These are phyloP conservation scores for Clitocybe nebularis DNA, from an alignment of 1,284 basidiomycete species.

Conservation along the genomic window DNA sequence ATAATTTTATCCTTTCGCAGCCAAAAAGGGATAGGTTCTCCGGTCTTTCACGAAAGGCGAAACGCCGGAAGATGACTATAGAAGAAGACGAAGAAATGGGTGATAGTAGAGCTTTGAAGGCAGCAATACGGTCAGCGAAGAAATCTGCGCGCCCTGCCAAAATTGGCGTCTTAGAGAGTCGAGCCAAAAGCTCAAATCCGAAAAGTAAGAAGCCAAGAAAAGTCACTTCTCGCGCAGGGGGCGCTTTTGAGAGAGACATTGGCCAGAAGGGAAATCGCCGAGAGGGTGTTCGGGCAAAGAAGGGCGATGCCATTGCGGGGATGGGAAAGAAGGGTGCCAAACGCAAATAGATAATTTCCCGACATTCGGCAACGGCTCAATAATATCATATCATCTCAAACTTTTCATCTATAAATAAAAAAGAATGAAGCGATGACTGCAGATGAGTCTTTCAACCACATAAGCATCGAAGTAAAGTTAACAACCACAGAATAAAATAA, in stretches of 20 bases:
- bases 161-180: slow-evolving; percentile 28
- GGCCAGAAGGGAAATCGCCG: slow-evolving; percentile 27
- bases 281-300: slow-evolving; percentile 47
- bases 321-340: slow-evolving; percentile 47
- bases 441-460: too few species aligned
- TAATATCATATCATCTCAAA: too few species aligned
- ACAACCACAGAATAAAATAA: too few species aligned
- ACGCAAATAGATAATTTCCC: too few species aligned
- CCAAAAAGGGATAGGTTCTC: slow-evolving; percentile 82
- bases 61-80: slow-evolving; percentile 81
- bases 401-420: too few species aligned
- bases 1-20: slow-evolving; percentile 30
- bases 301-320: slow-evolving; percentile 43
- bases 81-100: slow-evolving; percentile 71
- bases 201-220: slow-evolving; percentile 21
- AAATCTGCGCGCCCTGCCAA: slow-evolving; percentile 59
- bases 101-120: slow-evolving; percentile 53
- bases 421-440: too few species aligned
- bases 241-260: slow-evolving; percentile 41
- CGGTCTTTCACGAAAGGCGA: slow-evolving; percentile 79
- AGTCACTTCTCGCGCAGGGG: slow-evolving; percentile 20
- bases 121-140: slow-evolving; percentile 84
- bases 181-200: slow-evolving; percentile 12
- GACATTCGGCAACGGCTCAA: too few species aligned
- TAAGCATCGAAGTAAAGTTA: too few species aligned